Conservation (phyloP, 768 basidiomycete species). For the Hydnomerulius pinastri region DNA sequence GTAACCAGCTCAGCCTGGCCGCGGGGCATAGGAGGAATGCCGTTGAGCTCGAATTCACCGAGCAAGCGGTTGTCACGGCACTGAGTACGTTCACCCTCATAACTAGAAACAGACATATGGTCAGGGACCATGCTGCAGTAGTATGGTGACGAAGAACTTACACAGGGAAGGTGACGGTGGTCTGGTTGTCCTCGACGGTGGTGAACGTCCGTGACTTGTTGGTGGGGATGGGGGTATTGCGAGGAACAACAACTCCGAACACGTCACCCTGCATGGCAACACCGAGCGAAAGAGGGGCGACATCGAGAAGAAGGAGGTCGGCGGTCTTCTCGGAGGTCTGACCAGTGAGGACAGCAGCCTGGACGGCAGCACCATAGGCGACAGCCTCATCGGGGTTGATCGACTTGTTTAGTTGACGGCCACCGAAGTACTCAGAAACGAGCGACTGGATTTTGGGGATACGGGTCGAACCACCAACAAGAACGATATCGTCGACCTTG, state of each 20-base stretch:
- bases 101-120: conserved; percentile 45
- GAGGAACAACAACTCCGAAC: conserved; percentile 98
- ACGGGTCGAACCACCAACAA: conserved; percentile 99
- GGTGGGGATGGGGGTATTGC: conserved; percentile 99
- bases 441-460: conserved; percentile 99
- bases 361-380: conserved; percentile 99
- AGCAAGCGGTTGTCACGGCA: conserved; percentile 99
- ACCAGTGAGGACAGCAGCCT: conserved; percentile 97
- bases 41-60: conserved; percentile 98
- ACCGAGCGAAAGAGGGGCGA: conserved; percentile 97
- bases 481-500: conserved; percentile 98
- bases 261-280: conserved; percentile 99
- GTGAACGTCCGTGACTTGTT: conserved; percentile 99
- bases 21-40: conserved; percentile 98
- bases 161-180: conserved; percentile 99
- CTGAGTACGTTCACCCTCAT: conserved; percentile 99
- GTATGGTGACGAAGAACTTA: conserved; percentile 36
- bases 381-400: conserved; percentile 99
- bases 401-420: conserved; percentile 98
- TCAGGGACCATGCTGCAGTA: conserved; percentile 1
- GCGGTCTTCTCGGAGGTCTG: conserved; percentile 99
- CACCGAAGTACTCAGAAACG: conserved; percentile 98
- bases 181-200: conserved; percentile 99
- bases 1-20: conserved; percentile 99
- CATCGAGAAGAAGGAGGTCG: conserved; percentile 97